Conservation (phyloP, 2,329 filamentous ascomycete species). For the Raffaelea ambrosiae region DNA sequence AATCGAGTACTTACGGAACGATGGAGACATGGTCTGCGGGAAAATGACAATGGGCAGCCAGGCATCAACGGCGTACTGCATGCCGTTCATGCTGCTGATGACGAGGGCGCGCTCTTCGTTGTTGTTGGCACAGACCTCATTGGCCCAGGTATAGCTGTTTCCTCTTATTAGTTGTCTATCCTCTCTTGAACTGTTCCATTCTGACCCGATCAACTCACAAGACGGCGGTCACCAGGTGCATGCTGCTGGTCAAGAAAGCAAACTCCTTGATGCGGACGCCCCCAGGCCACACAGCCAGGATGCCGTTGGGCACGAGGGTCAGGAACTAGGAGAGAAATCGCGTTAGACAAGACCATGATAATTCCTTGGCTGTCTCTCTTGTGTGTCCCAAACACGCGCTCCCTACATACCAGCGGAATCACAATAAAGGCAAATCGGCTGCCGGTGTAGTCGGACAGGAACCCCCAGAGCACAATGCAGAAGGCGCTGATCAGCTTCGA, state of each 20-base stretch:
- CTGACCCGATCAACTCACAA: conserved; percentile 16
- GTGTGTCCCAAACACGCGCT: too few relatives aligned
- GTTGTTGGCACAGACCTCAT: conserved; percentile 13
- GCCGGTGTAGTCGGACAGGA: conserved; percentile 16
- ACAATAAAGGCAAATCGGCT: conserved; percentile 14
- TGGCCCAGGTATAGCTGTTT: conserved; percentile 13
- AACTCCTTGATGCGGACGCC: conserved; percentile 18
- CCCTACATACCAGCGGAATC: conserved; percentile 13
- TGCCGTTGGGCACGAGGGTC: conserved; percentile 22
- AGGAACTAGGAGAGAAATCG: conserved; percentile 5
- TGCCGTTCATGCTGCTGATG: conserved; percentile 15
- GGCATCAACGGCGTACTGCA: conserved; percentile 16
- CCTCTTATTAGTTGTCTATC: neutral
- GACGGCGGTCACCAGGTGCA: conserved; percentile 25
- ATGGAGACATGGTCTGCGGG: conserved; percentile 7
- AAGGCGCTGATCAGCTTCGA: conserved; percentile 14
- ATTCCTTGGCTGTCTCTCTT: too few relatives aligned
- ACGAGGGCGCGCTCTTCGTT: conserved; percentile 17
- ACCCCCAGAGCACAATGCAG: conserved; percentile 12
- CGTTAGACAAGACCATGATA: too few relatives aligned
- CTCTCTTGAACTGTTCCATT: neutral
- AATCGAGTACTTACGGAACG: conserved; percentile 3
- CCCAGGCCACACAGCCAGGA: conserved; percentile 19
- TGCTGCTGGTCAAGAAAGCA: conserved; percentile 19
- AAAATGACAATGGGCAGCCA: conserved; percentile 17